Evolutionary conservation across 495 filamentous ascomycete species (phyloP).

Genomic region (Astrothelium subdiscretum): DNA sequence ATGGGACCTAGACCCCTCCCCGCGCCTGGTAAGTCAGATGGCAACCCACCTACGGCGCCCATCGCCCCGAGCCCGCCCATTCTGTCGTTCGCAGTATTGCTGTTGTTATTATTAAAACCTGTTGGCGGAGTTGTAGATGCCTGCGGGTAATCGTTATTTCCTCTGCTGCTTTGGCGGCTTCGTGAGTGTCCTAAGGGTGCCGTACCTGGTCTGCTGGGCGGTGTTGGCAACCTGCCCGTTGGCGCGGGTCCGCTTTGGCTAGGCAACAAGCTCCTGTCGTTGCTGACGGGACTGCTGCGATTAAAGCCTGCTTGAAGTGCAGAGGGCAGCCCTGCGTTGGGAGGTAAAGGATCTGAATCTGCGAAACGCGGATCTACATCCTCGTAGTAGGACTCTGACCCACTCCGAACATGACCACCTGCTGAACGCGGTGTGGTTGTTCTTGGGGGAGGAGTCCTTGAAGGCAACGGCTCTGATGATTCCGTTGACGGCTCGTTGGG

Average conservation of each 20-base stretch:
- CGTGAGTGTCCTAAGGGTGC: not conserved
- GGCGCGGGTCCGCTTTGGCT: slow-evolving; percentile 12
- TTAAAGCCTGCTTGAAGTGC: slow-evolving; percentile 22
- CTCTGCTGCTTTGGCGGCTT: slow-evolving; percentile 2
- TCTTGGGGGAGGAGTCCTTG: slow-evolving; percentile 6
- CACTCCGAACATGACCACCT: slow-evolving; percentile 20
- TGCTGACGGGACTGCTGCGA: slow-evolving; percentile 10
- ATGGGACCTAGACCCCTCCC: not conserved
- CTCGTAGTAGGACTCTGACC: slow-evolving; percentile 68
- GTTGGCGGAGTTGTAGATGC: slow-evolving; percentile 12
- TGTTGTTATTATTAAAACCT: slow-evolving; percentile 21
- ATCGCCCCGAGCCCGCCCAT: not conserved
- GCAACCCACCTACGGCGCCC: no score
- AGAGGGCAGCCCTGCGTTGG: slow-evolving; percentile 19
- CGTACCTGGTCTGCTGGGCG: slow-evolving; percentile 2
- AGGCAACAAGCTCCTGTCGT: slow-evolving; percentile 2
- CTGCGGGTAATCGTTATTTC: not conserved
- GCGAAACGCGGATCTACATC: slow-evolving; percentile 86
- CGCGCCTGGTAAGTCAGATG: not conserved
- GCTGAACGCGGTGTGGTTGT: slow-evolving; percentile 23
- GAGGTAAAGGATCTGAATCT: slow-evolving; percentile 25
- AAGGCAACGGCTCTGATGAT: slow-evolving; percentile 2
- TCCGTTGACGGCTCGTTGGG: slow-evolving; percentile 18
- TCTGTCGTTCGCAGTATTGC: slow-evolving; percentile 13
- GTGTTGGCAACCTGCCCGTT: slow-evolving; percentile 18